phyloP scores from a whole-genome alignment of 768 basidiomycete species.

The Xerocomus brunneocitrinus region DNA sequence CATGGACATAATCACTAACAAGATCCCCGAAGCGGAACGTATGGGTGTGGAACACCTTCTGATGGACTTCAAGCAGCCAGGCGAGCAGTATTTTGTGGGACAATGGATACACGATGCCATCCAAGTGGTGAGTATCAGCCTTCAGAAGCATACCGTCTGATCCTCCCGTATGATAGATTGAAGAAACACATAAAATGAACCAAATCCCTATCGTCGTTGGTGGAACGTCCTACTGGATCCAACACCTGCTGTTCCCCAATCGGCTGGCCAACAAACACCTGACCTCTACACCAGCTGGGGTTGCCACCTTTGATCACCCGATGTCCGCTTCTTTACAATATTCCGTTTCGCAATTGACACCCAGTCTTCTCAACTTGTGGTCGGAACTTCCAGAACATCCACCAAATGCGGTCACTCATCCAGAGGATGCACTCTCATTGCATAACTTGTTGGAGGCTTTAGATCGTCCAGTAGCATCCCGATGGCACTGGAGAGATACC shows the following conservation, averaged over 20 bases:
- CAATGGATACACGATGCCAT: constrained; percentile 87
- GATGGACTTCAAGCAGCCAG: constrained; percentile 83
- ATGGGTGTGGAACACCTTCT: constrained; percentile 83
- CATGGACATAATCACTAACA: constrained; percentile 92
- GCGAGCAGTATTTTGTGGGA: constrained; percentile 81
- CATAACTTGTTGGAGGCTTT: constrained; percentile 61
- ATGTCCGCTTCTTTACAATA: constrained; percentile 37
- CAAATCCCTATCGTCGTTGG: constrained; percentile 88
- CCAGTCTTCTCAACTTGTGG: constrained; percentile 47
- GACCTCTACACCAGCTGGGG: constrained; percentile 1
- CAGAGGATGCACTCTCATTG: constrained; percentile 56
- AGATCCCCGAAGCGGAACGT: constrained; percentile 72
- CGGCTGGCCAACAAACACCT: constrained; percentile 43
- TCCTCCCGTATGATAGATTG: constrained; percentile 48
- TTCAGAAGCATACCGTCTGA: not conserved
- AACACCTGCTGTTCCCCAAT: constrained; percentile 89
- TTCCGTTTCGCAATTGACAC: constrained; percentile 43
- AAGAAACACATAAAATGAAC: constrained; percentile 57
- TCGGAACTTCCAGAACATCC: constrained; percentile 54
- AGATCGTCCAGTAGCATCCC: constrained; percentile 66
- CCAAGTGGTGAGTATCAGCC: constrained; percentile 50
- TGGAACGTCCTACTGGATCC: constrained; percentile 96
- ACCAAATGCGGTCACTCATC: constrained; percentile 51
- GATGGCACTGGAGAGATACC: constrained; percentile 97
- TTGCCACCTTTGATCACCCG: not conserved